Evolutionary conservation across 306 rosid genomes (phyloP).

Genomic region (Acmispon strigosus): DNA sequence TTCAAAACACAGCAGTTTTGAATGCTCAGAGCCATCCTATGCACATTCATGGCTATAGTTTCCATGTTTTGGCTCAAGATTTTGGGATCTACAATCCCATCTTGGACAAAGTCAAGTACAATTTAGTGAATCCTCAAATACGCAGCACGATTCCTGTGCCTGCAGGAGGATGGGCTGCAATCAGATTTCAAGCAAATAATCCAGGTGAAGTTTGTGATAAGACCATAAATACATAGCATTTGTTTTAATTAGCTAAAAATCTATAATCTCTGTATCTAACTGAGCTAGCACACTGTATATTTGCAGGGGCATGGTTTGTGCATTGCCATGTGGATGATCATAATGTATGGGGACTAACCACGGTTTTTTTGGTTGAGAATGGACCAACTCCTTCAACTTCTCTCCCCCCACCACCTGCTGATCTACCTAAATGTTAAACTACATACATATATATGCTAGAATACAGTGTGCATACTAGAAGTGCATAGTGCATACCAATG

Average conservation of each 20-base stretch:
- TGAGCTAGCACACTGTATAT: no score
- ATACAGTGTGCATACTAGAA: no score
- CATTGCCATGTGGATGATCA: conserved; percentile 56
- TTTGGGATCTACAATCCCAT: conserved; percentile 22
- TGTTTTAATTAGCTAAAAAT: neutral
- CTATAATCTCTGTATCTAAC: no score
- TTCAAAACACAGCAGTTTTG: neutral
- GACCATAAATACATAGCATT: neutral
- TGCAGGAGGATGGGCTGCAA: conserved; percentile 39
- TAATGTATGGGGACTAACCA: conserved; percentile 39
- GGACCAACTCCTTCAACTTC: conserved; percentile 17
- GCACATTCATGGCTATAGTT: neutral
- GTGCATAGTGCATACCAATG: no score
- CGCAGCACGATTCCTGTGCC: conserved; percentile 46
- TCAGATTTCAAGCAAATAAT: conserved; percentile 37
- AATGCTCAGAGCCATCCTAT: neutral
- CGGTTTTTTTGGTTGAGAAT: conserved; percentile 19
- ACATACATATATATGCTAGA: no score
- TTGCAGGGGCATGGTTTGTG: conserved; percentile 31
- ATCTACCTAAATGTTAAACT: conserved; percentile 33
- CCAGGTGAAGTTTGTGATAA: neutral
- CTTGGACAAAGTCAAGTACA: conserved; percentile 15
- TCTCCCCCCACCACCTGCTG: conserved; percentile 46
- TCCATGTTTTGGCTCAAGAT: conserved; percentile 15
- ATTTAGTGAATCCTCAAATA: conserved; percentile 28